Percentiles rank a stretch among this genome's conserved stretches.
Conservation (phyloP, 1,139 yeast genomes). For the Pichia sp. region DNA sequence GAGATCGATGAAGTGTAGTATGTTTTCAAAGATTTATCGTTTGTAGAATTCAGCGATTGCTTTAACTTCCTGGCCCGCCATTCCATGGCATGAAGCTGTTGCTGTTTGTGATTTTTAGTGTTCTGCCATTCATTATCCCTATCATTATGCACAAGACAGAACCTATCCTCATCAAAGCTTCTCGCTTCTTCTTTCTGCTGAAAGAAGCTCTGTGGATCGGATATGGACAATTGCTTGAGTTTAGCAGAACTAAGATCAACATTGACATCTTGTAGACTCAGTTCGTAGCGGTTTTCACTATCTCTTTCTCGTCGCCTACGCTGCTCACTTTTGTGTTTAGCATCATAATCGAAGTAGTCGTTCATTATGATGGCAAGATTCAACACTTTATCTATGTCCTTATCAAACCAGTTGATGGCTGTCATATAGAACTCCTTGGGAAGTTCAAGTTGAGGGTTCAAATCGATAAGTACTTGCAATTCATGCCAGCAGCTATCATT, state of each 20-base stretch:
- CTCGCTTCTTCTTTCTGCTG: neutral
- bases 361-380: conserved; percentile 12
- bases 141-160: neutral
- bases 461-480: conserved; percentile 10
- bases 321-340: neutral
- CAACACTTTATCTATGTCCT: conserved; percentile 26
- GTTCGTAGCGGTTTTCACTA: neutral
- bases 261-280: neutral
- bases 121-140: neutral
- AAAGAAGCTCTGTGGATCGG: neutral
- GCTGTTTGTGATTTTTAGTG: conserved; percentile 19
- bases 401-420: conserved; percentile 35
- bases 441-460: conserved; percentile 26
- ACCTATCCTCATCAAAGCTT: neutral
- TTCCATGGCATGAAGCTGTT: neutral
- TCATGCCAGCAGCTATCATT: conserved; percentile 11
- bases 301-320: neutral
- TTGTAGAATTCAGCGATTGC: conserved; percentile 2
- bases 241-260: neutral
- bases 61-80: conserved; percentile 3
- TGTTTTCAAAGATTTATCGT: conserved; percentile 3
- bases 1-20: conserved; percentile 3
- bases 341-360: conserved; percentile 1
- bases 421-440: conserved; percentile 31
- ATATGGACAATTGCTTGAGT: neutral